Percentiles rank a stretch among this genome's conserved stretches.
Evolutionary conservation across 192 early-diverging fungal species (phyloP).

Genomic region (Ambispora gerdemannii): DNA sequence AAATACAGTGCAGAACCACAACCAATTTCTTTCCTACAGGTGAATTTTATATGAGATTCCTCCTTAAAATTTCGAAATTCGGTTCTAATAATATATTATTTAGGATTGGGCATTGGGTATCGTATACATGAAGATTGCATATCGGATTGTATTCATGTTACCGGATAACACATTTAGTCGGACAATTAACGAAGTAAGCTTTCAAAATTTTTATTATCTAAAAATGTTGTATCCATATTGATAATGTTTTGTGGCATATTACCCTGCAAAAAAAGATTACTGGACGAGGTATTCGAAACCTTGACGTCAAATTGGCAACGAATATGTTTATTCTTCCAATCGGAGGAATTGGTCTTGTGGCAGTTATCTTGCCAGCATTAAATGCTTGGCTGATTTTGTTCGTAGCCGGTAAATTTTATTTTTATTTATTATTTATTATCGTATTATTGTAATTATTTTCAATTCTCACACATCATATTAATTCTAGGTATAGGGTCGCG

Average conservation of each 20-base stretch:
- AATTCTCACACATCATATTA: neutral
- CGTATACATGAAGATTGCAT: conserved; percentile 63
- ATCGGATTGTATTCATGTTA: conserved; percentile 45
- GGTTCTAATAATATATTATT: too few relatives aligned
- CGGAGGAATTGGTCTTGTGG: conserved; percentile 29
- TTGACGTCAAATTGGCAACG: conserved; percentile 37
- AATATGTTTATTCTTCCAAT: conserved; percentile 39
- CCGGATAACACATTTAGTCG: conserved; percentile 46
- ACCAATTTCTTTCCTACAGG: conserved; percentile 35
- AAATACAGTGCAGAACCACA: conserved; percentile 33
- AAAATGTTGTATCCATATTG: neutral
- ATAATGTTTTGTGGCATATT: too few relatives aligned
- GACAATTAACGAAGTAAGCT: conserved; percentile 37
- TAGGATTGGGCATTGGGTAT: conserved; percentile 74
- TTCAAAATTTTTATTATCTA: neutral
- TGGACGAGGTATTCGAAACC: conserved; percentile 31
- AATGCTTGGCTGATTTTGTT: conserved; percentile 36
- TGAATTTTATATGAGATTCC: too few relatives aligned
- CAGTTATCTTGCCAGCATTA: conserved; percentile 38
- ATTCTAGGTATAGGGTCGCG: conserved; percentile 32
- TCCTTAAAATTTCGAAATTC: too few relatives aligned
- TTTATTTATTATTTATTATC: conserved; percentile 9
- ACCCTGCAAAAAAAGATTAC: conserved; percentile 20
- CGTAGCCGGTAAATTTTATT: conserved; percentile 31
- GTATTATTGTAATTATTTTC: neutral